phyloP scores from a whole-genome alignment of 345 rosid species.

The Leavenworthia alabamica region DNA sequence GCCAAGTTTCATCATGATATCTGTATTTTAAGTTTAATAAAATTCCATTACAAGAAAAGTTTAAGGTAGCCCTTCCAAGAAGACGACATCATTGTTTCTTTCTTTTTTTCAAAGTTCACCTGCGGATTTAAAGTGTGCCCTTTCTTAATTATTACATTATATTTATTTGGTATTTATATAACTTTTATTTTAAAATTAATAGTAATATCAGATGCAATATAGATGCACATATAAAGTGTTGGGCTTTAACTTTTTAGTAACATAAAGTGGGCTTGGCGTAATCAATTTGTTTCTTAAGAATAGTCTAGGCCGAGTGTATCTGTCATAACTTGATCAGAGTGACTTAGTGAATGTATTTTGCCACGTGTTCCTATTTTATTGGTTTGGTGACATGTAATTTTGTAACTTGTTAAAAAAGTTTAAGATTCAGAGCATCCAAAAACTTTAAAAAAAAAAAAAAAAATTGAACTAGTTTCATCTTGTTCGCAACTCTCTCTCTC shows the following conservation, averaged over 20 bases:
- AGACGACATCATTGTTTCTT: slow-evolving; percentile 26
- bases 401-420: not conserved
- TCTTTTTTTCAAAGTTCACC: slow-evolving; percentile 9
- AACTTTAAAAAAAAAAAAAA: too few species aligned
- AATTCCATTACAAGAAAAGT: slow-evolving; percentile 24
- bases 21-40: slow-evolving; percentile 16
- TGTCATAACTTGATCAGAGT: not conserved
- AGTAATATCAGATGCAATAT: not conserved
- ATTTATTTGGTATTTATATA: not conserved
- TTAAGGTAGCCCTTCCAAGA: slow-evolving; percentile 27
- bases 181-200: not conserved
- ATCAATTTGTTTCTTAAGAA: not conserved
- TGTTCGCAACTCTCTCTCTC: slow-evolving; percentile 3
- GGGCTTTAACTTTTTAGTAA: not conserved
- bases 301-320: not conserved
- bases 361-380: not conserved
- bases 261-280: not conserved
- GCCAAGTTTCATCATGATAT: slow-evolving; percentile 20
- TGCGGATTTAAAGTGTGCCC: slow-evolving; percentile 13
- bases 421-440: not conserved
- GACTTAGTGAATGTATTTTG: not conserved
- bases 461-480: too few species aligned
- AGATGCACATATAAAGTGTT: not conserved
- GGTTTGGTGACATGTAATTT: slow-evolving; percentile 13
- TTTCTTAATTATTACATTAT: not conserved